Evolutionary conservation across 345 rosid species (phyloP), one percentile per base, ranked within the genome.

Genomic region (Cardamine chenopodiifolia): DNA sequence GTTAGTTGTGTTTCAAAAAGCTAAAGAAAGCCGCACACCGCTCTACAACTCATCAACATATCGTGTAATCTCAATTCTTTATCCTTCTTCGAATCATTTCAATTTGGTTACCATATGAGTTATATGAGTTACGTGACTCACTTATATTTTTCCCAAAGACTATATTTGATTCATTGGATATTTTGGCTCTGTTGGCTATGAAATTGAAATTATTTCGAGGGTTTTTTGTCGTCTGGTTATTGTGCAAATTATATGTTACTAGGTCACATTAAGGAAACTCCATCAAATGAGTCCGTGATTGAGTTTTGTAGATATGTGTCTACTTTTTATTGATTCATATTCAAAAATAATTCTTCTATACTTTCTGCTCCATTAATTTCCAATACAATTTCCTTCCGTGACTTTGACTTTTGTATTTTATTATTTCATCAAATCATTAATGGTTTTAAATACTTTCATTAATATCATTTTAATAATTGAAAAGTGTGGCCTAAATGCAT

Each of bases 21-120:
- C 87, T 2, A 95, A 90, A 77, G 96, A 95, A 58, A 78, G n/a
- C 89, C 15, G 83, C 92, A 4, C 90, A 40, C 98, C 97, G 5
- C 91, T 25, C 88, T 91, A 37, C 96, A 86, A 79, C 96, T 94
- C 78, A 94, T 94, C 83, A 91, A 90, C 88, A 92, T 71, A 92
- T 95, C 23, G 96, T 94, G 76, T 94, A 84, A 79, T 31, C 63
- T 23, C 22, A 11, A 18, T 18, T 18, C 62, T 42, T 42, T 26
- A 13, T 25, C 18, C 18, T 23, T 53, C 1, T 23, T 52, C 7
- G 4, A 26, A 53, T 13, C 58, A 4, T 53, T 25, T 25, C 34
- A 54, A 25, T 54, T 37, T 68, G 28, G 48, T 65, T 44, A 26
- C 40, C 67, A 48, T 40, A 39, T 34, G 2, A 29, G 32, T 29